Evolutionary conservation across 2,329 filamentous ascomycete genomes (phyloP).

Genomic region (Ophiocordyceps polyrhachis-furcata): DNA sequence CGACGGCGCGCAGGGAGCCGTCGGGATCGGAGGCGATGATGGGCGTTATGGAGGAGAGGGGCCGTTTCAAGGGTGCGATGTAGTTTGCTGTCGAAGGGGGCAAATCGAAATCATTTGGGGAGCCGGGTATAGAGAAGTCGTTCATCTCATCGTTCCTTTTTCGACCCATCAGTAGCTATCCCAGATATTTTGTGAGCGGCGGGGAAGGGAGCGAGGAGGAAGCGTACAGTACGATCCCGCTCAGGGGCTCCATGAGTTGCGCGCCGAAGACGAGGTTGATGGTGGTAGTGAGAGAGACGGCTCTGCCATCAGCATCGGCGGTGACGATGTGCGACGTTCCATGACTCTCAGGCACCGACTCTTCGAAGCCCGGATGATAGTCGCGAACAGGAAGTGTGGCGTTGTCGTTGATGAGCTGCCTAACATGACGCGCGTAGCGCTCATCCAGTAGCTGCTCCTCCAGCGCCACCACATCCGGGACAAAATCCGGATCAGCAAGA

Average conservation of each 20-base stretch:
- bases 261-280: slow-evolving; percentile 77
- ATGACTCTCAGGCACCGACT: slow-evolving; percentile 46
- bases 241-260: slow-evolving; percentile 58
- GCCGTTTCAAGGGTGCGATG: slow-evolving; percentile 62
- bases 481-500: slow-evolving; percentile 67
- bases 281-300: slow-evolving; percentile 69
- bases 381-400: slow-evolving; percentile 51
- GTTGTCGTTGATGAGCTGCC: slow-evolving; percentile 50
- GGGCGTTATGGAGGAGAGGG: slow-evolving; percentile 66
- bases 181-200: neutral
- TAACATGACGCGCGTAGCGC: slow-evolving; percentile 38
- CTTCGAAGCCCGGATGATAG: slow-evolving; percentile 50
- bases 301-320: slow-evolving; percentile 53
- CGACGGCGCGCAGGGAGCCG: slow-evolving; percentile 44
- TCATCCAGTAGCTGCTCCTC: slow-evolving; percentile 50
- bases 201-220: slow-evolving; percentile 14
- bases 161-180: neutral
- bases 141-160: slow-evolving; percentile 43
- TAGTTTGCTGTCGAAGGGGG: slow-evolving; percentile 65
- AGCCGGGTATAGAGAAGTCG: slow-evolving; percentile 73
- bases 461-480: slow-evolving; percentile 41
- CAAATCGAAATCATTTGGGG: slow-evolving; percentile 69
- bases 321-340: slow-evolving; percentile 59
- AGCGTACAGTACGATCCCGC: slow-evolving; percentile 54
- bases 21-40: slow-evolving; percentile 50